phyloP scores from a whole-genome alignment of 306 rosid species.

The Purshia tridentata region DNA sequence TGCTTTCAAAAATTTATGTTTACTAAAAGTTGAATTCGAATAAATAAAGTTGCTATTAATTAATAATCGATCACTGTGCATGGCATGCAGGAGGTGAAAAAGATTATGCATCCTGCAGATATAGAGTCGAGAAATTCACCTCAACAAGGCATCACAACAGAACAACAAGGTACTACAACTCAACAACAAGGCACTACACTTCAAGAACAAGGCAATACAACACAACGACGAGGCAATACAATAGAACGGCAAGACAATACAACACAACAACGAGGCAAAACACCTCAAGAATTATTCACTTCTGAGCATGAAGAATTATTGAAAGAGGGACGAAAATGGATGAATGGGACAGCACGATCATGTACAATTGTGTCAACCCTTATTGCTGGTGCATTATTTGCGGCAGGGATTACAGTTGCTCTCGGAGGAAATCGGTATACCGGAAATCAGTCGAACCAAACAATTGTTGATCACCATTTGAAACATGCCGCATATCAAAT shows the following conservation, averaged over 20 bases:
- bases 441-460: too few species aligned
- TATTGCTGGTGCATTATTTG: slow-evolving; percentile 3
- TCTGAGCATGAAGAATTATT: neutral
- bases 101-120: neutral
- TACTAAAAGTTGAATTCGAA: too few species aligned
- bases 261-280: neutral
- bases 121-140: neutral
- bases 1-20: too few species aligned
- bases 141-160: neutral
- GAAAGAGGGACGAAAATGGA: neutral
- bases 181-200: neutral
- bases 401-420: neutral
- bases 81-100: slow-evolving; percentile 8
- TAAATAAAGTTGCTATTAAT: too few species aligned
- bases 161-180: neutral
- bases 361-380: neutral
- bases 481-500: neutral
- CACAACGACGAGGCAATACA: neutral
- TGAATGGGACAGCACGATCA: slow-evolving; percentile 1
- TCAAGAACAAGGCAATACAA: neutral
- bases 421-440: neutral
- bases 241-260: too few species aligned
- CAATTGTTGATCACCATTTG: neutral
- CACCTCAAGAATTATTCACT: neutral
- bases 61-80: too few species aligned